Evolutionary conservation across 495 filamentous ascomycete genomes (phyloP).

Genomic region (Hypoxylon trugodes): DNA sequence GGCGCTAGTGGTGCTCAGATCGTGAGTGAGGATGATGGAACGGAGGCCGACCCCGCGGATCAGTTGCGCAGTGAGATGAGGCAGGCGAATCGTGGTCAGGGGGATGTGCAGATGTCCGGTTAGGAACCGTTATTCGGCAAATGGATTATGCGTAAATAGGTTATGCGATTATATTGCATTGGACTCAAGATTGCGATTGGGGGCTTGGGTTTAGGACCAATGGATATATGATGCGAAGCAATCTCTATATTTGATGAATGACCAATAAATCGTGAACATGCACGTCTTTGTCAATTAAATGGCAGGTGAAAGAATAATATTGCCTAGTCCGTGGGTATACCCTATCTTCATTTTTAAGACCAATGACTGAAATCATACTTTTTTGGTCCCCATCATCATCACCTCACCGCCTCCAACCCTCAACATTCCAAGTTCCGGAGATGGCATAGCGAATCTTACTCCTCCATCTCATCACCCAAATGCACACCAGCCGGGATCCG

Average conservation of each 20-base stretch:
- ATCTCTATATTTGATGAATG: not conserved
- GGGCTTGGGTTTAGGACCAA: too few species aligned
- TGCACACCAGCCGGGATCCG: conserved; percentile 75
- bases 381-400: conserved; percentile 2
- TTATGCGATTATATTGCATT: too few species aligned
- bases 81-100: conserved; percentile 41
- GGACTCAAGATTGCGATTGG: too few species aligned
- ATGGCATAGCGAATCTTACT: conserved; percentile 44
- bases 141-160: too few species aligned
- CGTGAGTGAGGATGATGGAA: conserved; percentile 38
- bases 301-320: conserved; percentile 3
- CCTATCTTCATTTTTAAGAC: conserved; percentile 23
- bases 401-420: not conserved
- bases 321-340: conserved; percentile 38
- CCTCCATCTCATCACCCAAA: conserved; percentile 63
- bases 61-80: conserved; percentile 60
- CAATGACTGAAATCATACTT: conserved; percentile 11
- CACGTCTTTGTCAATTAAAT: not conserved
- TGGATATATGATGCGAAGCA: not conserved
- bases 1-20: conserved; percentile 40
- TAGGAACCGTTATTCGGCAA: conserved; percentile 38
- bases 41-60: conserved; percentile 48
- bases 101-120: conserved; percentile 68
- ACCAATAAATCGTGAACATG: not conserved
- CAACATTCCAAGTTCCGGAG: not conserved